A percentile compares a stretch with the other conserved stretches of the same genome.
Conservation (phyloP, 2,329 filamentous ascomycete genomes). For the Paraphoma chrysanthemicola region DNA sequence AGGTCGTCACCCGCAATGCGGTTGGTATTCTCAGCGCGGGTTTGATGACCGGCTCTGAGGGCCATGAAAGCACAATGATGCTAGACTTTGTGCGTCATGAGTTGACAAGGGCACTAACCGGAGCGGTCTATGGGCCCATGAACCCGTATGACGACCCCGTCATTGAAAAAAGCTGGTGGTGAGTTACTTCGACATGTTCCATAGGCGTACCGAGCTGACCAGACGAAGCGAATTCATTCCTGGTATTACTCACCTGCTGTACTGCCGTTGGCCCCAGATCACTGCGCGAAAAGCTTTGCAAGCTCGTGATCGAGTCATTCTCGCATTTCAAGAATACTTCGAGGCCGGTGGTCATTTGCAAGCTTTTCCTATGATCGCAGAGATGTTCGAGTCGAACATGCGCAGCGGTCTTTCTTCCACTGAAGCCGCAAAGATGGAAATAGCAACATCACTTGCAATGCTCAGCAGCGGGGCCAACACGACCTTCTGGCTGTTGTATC, state of each 20-base stretch:
- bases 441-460: constrained; percentile 50
- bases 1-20: constrained; percentile 47
- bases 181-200: constrained; percentile 3
- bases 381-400: constrained; percentile 44
- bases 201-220: neutral
- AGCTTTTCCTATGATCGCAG: constrained; percentile 47
- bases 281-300: constrained; percentile 42
- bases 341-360: constrained; percentile 46
- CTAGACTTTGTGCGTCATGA: constrained; percentile 37
- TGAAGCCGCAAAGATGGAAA: constrained; percentile 53
- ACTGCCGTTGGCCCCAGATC: constrained; percentile 29
- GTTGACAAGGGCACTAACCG: constrained; percentile 48
- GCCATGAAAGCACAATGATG: constrained; percentile 6
- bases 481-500: constrained; percentile 52
- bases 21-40: constrained; percentile 38
- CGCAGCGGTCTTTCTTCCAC: constrained; percentile 39
- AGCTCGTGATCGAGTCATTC: constrained; percentile 44
- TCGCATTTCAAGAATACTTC: constrained; percentile 51
- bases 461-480: constrained; percentile 52
- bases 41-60: constrained; percentile 18
- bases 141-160: constrained; percentile 50
- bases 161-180: constrained; percentile 49
- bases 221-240: constrained; percentile 26
- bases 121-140: constrained; percentile 51
- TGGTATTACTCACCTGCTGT: constrained; percentile 31